Base-by-base conservation (phyloP, 1,139 yeast species). In the Nakaseomyces sp. region DNA sequence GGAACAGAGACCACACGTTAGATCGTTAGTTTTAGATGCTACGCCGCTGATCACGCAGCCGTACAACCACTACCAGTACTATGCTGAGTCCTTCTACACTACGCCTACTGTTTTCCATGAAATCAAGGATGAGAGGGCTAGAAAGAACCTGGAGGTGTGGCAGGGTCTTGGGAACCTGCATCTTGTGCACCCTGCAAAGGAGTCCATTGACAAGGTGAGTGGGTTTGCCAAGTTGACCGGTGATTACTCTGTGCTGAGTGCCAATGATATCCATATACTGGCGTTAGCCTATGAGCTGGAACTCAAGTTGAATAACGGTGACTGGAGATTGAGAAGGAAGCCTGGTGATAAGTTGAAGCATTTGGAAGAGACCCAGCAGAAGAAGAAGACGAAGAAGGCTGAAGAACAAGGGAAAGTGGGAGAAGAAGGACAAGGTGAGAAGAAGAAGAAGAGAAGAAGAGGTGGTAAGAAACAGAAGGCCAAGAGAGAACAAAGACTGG, bases 241-340 rank as follows among this genome's bases (percentile, higher is more conserved):
- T 59, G 99, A 93, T 67, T 83, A 72, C 53, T 70, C 85, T 2
- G 97, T 91, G 4, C 72, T 93, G 48, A 86, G 96, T 50, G 76
- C 80, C 12, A 89, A 94, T 51, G 99, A 91, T 81, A 70, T 93
- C 40, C 96, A 88, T 58, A 81, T 93, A 45, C 74, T 93, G 49
- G 98, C 99, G 0, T 71, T 91, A 54, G 80, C 96, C 1, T 87
- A 88, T 60, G 96, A 91, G 61, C 65, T 93, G 43, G 96, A 89
- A 52, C 71, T 72, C 40, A 91, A 86, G 59, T 57, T 72, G 45
- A 81, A 81, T 54, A 69, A 73, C 25, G 93, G 93, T 13, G 79
- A 76, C 45, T 71, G 79, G 74, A 72, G 83, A 56, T 67, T 86
- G 49, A 75, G 95, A 64, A 76, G 71, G 47, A 73, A 57, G 47